A percentile compares a stretch with the other conserved stretches of the same genome.
These are phyloP conservation scores for Lepiota venenata DNA, from an alignment of 768 basidiomycete species.

Conservation along the genomic window DNA sequence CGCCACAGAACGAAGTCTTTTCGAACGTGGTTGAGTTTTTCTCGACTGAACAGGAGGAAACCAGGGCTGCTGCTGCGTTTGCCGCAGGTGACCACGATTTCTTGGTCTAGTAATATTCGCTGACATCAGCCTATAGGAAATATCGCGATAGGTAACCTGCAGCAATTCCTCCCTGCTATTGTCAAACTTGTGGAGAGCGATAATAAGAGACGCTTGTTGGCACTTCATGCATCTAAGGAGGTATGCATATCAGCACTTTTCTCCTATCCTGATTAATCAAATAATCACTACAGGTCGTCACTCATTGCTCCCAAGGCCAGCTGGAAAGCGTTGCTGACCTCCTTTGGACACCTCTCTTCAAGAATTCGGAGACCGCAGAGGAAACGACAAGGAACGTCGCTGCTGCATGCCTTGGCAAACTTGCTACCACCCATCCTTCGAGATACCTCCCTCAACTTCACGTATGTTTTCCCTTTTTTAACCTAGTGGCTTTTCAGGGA, in stretches of 20 bases:
- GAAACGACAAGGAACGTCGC: conserved; percentile 94
- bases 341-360: conserved; percentile 91
- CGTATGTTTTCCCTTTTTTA: conserved; percentile 37
- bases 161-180: conserved; percentile 82
- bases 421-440: conserved; percentile 88
- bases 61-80: conserved; percentile 89
- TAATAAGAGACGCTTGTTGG: conserved; percentile 75
- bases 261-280: neutral
- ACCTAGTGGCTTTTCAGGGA: neutral
- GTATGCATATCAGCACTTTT: conserved; percentile 30
- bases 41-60: conserved; percentile 75
- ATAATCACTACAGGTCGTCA: conserved; percentile 67
- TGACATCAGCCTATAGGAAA: conserved; percentile 54
- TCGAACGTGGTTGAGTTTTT: conserved; percentile 70
- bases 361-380: conserved; percentile 85
- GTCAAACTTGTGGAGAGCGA: conserved; percentile 75
- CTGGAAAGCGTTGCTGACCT: conserved; percentile 84
- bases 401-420: conserved; percentile 93
- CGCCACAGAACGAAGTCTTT: conserved; percentile 77
- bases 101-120: neutral
- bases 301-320: conserved; percentile 82
- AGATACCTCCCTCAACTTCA: conserved; percentile 93
- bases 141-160: conserved; percentile 91
- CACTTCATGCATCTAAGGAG: conserved; percentile 93
- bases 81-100: conserved; percentile 63